Base-by-base conservation (phyloP, 1,139 yeast species). In the Taphrina deformans region DNA sequence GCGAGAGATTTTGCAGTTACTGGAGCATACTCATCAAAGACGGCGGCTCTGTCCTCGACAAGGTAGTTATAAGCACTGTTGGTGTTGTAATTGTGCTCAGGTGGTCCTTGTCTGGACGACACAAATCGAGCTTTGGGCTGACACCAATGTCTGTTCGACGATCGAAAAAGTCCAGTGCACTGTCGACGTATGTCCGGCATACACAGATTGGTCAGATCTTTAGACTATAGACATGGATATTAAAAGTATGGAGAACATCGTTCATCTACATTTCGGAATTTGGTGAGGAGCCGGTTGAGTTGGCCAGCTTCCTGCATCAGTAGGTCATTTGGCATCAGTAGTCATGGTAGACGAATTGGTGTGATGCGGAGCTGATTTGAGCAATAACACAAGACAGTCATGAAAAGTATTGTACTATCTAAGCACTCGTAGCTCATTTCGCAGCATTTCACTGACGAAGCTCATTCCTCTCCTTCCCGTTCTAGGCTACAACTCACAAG, bases 71-170 rank as follows among this genome's bases (percentile, higher is more conserved):
- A 59, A 2, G 56, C 63, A 44, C 56, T 50, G 29, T 59, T 48
- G 38, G 63, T 40, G n/a, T 59, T 51, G 51, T 59, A 59, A 26
- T 59, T 59, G 31, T 59, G 63, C 29, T 59, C 63, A 7, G 63
- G 63, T 4, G 45, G 35, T 5, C 45, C 58, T 10, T 40, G 58
- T 23, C 14, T 35, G n/a, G 46, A 12, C 21, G 58, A n/a, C 12
- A 23, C 10, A 6, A n/a, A 9, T 5, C 53, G 53, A 10, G n/a
- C n/a, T 44, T n/a, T 1, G 27, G n/a, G 6, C 12, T 2, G n/a
- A 7, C 12, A n/a, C 27, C 7, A 12, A 21, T n/a, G 24, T n/a
- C 27, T 44, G 14, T 21, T 44, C 7, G 48, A 2, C 26, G 48
- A 44, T 44, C 26, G 9, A 10, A 44, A 27, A n/a, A 44, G 10